These are phyloP conservation scores for Triticum timopheevii DNA, from an alignment of 176 grass and related monocot species.

Conservation along the genomic window DNA sequence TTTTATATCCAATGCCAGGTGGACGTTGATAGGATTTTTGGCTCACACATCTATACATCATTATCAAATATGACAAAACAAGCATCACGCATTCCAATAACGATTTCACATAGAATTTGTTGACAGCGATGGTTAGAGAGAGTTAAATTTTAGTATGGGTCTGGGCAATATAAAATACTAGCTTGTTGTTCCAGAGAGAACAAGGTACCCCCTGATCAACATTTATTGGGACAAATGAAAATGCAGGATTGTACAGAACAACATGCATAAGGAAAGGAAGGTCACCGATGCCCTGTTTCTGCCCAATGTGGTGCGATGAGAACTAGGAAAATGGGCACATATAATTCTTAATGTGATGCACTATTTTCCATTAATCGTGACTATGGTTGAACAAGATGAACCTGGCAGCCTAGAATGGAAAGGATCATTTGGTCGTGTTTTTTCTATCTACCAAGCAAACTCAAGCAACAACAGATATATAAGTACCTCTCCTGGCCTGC, in stretches of 20 bases:
- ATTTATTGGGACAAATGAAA: not conserved
- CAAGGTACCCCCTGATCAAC: not conserved
- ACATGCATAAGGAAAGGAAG: not conserved
- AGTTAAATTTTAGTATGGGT: not conserved
- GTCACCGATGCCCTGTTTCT: not conserved
- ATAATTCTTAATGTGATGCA: not conserved
- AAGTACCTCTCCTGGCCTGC: constrained; percentile 67
- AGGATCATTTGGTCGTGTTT: not conserved
- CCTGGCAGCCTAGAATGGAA: not conserved
- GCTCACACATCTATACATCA: not conserved
- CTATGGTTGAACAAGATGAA: not conserved
- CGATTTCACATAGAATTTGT: not conserved
- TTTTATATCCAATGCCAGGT: not conserved
- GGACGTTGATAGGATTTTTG: not conserved
- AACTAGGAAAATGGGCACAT: not conserved
- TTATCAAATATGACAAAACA: constrained; percentile 12
- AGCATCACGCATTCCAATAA: not conserved
- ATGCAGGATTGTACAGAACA: not conserved
- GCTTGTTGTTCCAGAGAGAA: not conserved
- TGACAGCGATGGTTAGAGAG: not conserved
- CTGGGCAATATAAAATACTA: not conserved
- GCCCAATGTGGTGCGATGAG: not conserved
- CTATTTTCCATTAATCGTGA: not conserved
- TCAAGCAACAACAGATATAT: no score
- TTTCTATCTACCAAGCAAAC: not conserved